A percentile compares a stretch with the other conserved stretches of the same genome.
Evolutionary conservation across 495 filamentous ascomycete genomes (phyloP).

Genomic region (Astrocystis sublimbata): DNA sequence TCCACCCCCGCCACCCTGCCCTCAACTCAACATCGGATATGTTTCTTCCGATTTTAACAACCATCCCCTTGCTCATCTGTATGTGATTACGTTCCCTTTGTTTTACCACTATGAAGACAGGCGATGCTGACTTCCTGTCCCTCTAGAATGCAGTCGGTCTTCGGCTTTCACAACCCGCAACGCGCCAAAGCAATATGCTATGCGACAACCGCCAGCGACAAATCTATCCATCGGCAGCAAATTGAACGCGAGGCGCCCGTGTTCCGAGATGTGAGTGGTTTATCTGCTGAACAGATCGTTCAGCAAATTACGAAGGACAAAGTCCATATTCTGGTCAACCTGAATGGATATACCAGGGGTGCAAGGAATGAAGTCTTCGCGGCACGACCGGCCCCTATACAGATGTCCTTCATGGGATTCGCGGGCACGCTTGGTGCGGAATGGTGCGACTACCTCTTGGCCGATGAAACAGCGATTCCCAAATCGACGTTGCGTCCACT

Average conservation of each 20-base stretch:
- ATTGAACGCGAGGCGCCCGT: constrained; percentile 94
- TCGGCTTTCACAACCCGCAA: constrained; percentile 78
- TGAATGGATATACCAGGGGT: constrained; percentile 96
- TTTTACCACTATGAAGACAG: constrained; percentile 1
- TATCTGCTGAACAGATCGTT: constrained; percentile 84
- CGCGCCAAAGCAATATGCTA: constrained; percentile 89
- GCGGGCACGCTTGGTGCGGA: constrained; percentile 94
- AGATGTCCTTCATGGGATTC: constrained; percentile 99
- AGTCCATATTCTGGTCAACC: constrained; percentile 94
- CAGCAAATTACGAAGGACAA: constrained; percentile 87
- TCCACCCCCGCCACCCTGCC: constrained; percentile 78
- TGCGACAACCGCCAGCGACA: constrained; percentile 92
- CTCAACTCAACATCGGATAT: constrained; percentile 88
- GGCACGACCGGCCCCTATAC: constrained; percentile 89
- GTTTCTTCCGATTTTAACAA: constrained; percentile 99
- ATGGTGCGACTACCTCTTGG: constrained; percentile 98
- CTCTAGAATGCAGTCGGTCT: constrained; percentile 90
- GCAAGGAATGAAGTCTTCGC: constrained; percentile 98
- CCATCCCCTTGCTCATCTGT: constrained; percentile 89
- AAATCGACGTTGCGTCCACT: constrained; percentile 76
- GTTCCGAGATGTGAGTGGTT: constrained; percentile 84
- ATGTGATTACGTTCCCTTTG: constrained; percentile 25
- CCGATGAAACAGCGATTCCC: constrained; percentile 86
- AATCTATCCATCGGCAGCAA: constrained; percentile 86
- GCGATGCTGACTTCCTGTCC: constrained; percentile 4